These are phyloP conservation scores for Hibiscus trionum DNA, from an alignment of 345 rosid genomes.

Conservation along the genomic window DNA sequence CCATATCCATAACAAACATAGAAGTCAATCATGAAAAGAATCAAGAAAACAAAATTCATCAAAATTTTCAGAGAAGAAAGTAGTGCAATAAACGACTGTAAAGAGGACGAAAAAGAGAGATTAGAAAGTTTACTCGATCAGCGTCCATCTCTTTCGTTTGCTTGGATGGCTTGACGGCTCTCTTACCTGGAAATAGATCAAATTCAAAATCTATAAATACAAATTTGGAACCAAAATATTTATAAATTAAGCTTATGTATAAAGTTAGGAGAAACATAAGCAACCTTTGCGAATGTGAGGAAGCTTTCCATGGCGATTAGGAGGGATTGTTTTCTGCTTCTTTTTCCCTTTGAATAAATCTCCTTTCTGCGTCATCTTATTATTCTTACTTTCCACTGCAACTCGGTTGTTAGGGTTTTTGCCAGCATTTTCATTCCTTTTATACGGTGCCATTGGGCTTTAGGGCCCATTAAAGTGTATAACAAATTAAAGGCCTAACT, in stretches of 20 bases:
- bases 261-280: too few relatives aligned
- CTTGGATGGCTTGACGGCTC: constrained; percentile 65
- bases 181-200: constrained; percentile 45
- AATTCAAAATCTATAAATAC: neutral
- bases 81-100: too few relatives aligned
- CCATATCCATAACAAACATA: too few relatives aligned
- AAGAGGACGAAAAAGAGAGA: neutral
- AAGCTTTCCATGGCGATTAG: constrained; percentile 74
- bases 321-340: constrained; percentile 64
- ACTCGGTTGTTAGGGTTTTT: neutral
- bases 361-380: constrained; percentile 77
- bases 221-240: neutral
- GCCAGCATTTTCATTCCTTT: neutral
- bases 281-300: constrained; percentile 59
- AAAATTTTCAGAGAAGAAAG: neutral
- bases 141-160: constrained; percentile 59
- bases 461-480: too few relatives aligned
- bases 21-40: too few relatives aligned
- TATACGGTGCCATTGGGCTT: too few relatives aligned
- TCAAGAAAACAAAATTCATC: neutral
- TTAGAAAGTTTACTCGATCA: constrained; percentile 39
- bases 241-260: neutral
- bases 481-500: too few relatives aligned
- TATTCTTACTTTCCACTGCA: neutral
- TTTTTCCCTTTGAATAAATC: constrained; percentile 34